Evolutionary conservation across 179 eudicot genomes (phyloP).

Genomic region (Vitellaria paradoxa): DNA sequence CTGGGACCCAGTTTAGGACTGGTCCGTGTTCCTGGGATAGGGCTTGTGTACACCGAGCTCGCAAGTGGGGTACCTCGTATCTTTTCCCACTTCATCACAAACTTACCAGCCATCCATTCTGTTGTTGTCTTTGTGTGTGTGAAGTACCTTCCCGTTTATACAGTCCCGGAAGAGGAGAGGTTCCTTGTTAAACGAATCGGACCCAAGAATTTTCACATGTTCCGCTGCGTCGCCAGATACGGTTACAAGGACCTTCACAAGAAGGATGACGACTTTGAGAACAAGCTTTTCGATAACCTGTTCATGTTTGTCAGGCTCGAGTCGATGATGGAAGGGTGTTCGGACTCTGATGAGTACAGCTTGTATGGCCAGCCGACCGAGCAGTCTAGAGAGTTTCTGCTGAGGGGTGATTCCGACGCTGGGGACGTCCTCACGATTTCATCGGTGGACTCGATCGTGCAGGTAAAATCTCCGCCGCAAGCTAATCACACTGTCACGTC

Average conservation of each 20-base stretch:
- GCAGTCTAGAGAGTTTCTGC: slow-evolving; percentile 40
- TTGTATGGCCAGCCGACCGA: slow-evolving; percentile 64
- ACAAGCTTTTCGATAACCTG: slow-evolving; percentile 75
- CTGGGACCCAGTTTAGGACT: slow-evolving; percentile 93
- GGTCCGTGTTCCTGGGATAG: slow-evolving; percentile 93
- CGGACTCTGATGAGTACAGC: slow-evolving; percentile 93
- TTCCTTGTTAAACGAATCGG: slow-evolving; percentile 91
- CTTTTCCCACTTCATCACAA: slow-evolving; percentile 92
- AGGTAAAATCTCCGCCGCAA: slow-evolving; percentile 38
- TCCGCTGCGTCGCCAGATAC: slow-evolving; percentile 91
- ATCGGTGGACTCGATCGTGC: slow-evolving; percentile 47
- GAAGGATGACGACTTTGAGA: slow-evolving; percentile 89
- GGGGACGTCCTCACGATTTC: too few relatives aligned
- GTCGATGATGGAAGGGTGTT: slow-evolving; percentile 94
- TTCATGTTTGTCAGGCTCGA: slow-evolving; percentile 84
- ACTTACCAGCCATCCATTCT: slow-evolving; percentile 92
- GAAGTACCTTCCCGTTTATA: slow-evolving; percentile 90
- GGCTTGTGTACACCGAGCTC: slow-evolving; percentile 96
- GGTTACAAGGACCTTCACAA: slow-evolving; percentile 95
- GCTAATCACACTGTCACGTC: slow-evolving; percentile 29
- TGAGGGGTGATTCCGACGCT: slow-evolving; percentile 21
- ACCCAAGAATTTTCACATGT: slow-evolving; percentile 96
- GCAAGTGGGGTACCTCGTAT: slow-evolving; percentile 95
- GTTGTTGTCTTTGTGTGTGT: slow-evolving; percentile 89
- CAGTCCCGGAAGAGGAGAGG: slow-evolving; percentile 90